Evolutionary conservation across 129 eudicot species (phyloP).

Genomic region (Centaurea solstitialis): DNA sequence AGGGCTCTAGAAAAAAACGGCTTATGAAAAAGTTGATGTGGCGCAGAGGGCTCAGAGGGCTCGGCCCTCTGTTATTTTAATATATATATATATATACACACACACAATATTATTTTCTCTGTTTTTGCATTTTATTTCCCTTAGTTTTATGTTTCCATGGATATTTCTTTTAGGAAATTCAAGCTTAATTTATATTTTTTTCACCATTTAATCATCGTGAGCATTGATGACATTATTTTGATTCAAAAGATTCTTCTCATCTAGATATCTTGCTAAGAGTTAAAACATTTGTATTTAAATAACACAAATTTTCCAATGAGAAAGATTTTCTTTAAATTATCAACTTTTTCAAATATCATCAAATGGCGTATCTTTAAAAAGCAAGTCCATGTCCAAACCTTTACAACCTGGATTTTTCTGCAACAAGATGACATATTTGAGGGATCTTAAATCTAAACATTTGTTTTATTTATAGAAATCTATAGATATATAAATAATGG

Average conservation of each 20-base stretch:
- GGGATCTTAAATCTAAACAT: conserved; percentile 25
- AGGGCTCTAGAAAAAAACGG: no score
- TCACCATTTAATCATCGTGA: not conserved
- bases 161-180: no score
- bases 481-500: conserved; percentile 19
- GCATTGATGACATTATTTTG: not conserved
- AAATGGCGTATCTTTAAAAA: conserved; percentile 17
- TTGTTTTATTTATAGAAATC: conserved; percentile 26
- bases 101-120: no score
- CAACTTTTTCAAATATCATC: not conserved
- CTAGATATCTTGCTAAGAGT: not conserved
- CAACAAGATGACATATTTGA: conserved; percentile 6
- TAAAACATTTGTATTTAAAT: not conserved
- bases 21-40: no score
- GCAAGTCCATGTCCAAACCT: conserved; percentile 9
- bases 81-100: no score
- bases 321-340: not conserved
- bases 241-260: not conserved
- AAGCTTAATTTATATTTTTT: no score
- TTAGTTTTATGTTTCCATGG: no score
- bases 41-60: no score
- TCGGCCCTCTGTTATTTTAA: no score
- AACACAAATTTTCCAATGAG: not conserved
- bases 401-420: conserved; percentile 9
- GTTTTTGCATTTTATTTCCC: no score